Percentiles rank a stretch among this genome's conserved stretches.
Conservation (phyloP, 371 early-diverging fungal species). For the Nematocida homosporus region DNA sequence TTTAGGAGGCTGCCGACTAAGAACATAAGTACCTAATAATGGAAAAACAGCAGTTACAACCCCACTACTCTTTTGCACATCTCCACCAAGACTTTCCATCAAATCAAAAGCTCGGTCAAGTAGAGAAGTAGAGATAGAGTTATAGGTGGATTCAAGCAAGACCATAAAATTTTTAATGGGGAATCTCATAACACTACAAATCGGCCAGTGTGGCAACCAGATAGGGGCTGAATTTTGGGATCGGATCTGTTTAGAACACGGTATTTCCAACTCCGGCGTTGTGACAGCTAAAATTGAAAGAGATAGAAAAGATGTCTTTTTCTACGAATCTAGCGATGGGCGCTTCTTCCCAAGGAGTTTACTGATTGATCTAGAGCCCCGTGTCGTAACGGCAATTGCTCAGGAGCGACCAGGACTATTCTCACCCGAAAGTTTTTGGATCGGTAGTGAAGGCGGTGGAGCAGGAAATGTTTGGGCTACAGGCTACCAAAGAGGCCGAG, state of each 20-base stretch:
- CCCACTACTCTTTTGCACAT: constrained; percentile 68
- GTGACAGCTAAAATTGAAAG: constrained; percentile 4
- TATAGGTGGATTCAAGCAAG: constrained; percentile 13
- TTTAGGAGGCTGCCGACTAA: constrained; percentile 95
- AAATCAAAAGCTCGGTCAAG: background rate
- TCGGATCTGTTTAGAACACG: constrained; percentile 80
- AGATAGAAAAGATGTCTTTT: constrained; percentile 89
- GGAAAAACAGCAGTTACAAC: constrained; percentile 81
- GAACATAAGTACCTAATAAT: constrained; percentile 79
- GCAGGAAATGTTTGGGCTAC: constrained; percentile 90
- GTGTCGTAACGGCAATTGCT: constrained; percentile 72
- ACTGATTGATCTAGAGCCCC: constrained; percentile 81
- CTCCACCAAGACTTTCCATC: background rate
- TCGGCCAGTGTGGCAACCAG: constrained; percentile 93
- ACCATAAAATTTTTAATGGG: constrained; percentile 64
- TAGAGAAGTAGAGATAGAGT: constrained; percentile 14
- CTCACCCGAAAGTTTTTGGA: constrained; percentile 81
- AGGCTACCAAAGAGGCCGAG: constrained; percentile 77
- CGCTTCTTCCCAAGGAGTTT: constrained; percentile 84
- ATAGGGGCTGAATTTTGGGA: constrained; percentile 87
- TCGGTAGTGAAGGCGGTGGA: constrained; percentile 81
- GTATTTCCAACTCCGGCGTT: constrained; percentile 69
- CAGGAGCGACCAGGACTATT: constrained; percentile 71
- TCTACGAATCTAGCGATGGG: constrained; percentile 90
- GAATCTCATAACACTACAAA: constrained; percentile 84